phyloP scores from a whole-genome alignment of 2,329 filamentous ascomycete genomes.

The Didymella segeticola region DNA sequence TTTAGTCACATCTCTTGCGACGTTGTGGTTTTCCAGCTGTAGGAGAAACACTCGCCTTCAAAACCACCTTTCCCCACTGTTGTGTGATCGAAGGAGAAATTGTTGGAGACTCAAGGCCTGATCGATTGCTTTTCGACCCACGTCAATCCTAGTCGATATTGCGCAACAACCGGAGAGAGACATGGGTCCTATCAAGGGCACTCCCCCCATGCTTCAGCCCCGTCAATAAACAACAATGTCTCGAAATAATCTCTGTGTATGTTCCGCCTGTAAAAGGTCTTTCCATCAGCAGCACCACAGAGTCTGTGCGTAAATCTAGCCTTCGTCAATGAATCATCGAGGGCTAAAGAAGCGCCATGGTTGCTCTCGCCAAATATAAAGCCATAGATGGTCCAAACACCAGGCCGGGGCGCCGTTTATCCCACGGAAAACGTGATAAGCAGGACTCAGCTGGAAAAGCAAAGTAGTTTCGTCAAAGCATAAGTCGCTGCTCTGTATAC shows the following conservation, averaged over 20 bases:
- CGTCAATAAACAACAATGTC: neutral
- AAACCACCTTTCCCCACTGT: no score
- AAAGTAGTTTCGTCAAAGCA: neutral
- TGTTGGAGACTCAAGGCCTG: no score
- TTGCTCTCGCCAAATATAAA: neutral
- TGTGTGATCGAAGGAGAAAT: no score
- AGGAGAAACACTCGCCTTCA: no score
- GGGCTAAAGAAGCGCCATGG: neutral
- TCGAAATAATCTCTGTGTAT: neutral
- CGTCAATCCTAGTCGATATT: no score
- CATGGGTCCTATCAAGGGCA: no score
- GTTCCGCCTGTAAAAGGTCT: neutral
- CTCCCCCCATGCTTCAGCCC: neutral
- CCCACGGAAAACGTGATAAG: neutral
- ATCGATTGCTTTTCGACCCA: no score
- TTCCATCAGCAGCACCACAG: neutral
- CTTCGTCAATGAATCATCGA: neutral
- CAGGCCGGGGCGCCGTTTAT: neutral
- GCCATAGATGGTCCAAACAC: neutral
- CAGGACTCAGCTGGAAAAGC: conserved; percentile 3
- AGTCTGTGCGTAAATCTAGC: neutral
- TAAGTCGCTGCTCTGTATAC: neutral
- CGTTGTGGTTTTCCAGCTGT: no score
- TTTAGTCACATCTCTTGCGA: no score
- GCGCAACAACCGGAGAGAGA: no score